These are phyloP conservation scores for Pythium phragmiticola DNA, from an alignment of 352 stramenopile genomes.

Conservation along the genomic window DNA sequence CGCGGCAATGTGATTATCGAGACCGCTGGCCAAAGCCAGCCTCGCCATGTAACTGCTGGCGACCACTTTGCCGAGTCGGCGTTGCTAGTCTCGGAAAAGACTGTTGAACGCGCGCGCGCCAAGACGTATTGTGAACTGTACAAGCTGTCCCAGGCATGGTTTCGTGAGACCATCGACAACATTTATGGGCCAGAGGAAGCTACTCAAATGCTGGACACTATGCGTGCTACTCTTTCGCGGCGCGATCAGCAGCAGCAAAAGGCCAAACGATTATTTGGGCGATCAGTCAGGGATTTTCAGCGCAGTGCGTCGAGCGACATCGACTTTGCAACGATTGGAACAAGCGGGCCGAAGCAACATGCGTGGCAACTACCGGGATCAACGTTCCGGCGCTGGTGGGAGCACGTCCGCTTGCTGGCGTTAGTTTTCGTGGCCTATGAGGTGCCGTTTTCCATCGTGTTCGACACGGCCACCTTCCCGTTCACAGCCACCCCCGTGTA, in stretches of 20 bases:
- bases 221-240: constrained; percentile 52
- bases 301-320: neutral
- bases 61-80: constrained; percentile 60
- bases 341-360: neutral
- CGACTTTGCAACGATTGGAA: neutral
- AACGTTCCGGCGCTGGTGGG: constrained; percentile 58
- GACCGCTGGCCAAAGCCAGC: constrained; percentile 24
- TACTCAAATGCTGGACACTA: constrained; percentile 38
- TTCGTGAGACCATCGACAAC: constrained; percentile 47
- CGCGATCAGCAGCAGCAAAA: constrained; percentile 76
- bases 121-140: constrained; percentile 79
- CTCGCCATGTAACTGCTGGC: constrained; percentile 37
- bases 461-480: constrained; percentile 55
- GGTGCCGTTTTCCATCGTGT: constrained; percentile 67
- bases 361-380: constrained; percentile 54
- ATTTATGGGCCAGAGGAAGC: constrained; percentile 47
- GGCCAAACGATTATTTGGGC: constrained; percentile 72
- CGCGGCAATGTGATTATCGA: constrained; percentile 53
- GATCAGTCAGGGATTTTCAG: constrained; percentile 28
- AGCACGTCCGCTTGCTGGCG: constrained; percentile 43
- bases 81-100: constrained; percentile 41
- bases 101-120: constrained; percentile 51
- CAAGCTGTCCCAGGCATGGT: constrained; percentile 53
- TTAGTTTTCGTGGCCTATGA: constrained; percentile 64
- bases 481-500: constrained; percentile 37